These are phyloP conservation scores for Lantana camara DNA, from an alignment of 257 asterid species.

Conservation along the genomic window DNA sequence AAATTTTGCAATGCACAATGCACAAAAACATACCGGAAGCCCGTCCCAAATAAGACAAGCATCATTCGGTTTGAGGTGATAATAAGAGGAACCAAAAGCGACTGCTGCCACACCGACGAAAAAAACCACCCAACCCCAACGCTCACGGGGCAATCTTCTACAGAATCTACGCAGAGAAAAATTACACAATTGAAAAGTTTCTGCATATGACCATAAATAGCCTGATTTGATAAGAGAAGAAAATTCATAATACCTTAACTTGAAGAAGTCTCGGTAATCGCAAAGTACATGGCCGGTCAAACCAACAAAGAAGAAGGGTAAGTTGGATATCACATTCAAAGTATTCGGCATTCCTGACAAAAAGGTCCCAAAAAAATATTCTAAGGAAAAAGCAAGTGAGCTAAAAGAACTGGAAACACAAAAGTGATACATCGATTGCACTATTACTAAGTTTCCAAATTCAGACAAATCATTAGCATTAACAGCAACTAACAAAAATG, in stretches of 20 bases:
- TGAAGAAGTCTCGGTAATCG: slow-evolving; percentile 73
- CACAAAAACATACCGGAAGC: slow-evolving; percentile 71
- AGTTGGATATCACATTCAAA: slow-evolving; percentile 86
- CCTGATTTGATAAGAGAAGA: slow-evolving; percentile 14
- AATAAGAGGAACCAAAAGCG: slow-evolving; percentile 91
- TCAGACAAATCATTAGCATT: neutral
- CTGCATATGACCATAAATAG: neutral
- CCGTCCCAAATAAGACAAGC: slow-evolving; percentile 95
- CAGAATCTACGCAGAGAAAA: slow-evolving; percentile 2
- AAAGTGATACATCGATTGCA: neutral
- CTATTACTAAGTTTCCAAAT: neutral
- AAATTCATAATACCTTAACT: slow-evolving; percentile 60
- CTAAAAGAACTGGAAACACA: neutral
- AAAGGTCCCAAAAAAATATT: slow-evolving; percentile 1
- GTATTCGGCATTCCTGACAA: slow-evolving; percentile 87
- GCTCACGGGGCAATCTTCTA: slow-evolving; percentile 83
- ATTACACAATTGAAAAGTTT: neutral
- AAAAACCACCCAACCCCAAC: slow-evolving; percentile 88
- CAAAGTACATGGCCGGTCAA: slow-evolving; percentile 80
- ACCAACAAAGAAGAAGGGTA: slow-evolving; percentile 83
- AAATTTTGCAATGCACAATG: slow-evolving; percentile 19
- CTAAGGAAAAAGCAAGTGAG: neutral
- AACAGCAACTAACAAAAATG: neutral
- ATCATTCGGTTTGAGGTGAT: slow-evolving; percentile 92
- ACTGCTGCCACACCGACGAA: slow-evolving; percentile 87